These are phyloP conservation scores for Triticum monococcum DNA, from an alignment of 176 grass and related monocot genomes.

Conservation along the genomic window DNA sequence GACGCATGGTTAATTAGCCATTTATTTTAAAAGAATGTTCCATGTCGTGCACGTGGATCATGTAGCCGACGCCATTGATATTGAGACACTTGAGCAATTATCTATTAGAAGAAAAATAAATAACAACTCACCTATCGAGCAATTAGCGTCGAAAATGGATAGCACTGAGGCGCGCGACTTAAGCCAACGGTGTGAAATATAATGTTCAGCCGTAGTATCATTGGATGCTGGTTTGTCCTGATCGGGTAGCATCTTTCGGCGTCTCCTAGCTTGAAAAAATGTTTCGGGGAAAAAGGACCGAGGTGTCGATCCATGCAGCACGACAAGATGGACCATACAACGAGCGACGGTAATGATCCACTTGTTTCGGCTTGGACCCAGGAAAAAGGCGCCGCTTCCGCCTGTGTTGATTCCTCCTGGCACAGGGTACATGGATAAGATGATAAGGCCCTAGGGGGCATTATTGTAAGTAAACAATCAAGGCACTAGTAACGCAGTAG, in stretches of 20 bases:
- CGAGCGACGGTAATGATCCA: not conserved
- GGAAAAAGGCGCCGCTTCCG: not conserved
- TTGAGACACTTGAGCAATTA: too few species aligned
- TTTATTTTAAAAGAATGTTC: too few species aligned
- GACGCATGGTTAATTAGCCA: too few species aligned
- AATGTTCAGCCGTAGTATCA: too few species aligned
- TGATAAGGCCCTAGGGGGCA: not conserved
- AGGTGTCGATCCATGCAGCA: not conserved
- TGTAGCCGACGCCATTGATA: too few species aligned
- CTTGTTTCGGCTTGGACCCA: not conserved
- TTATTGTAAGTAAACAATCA: conserved; percentile 8
- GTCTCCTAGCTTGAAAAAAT: not conserved
- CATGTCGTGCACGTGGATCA: too few species aligned
- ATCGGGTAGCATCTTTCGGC: not conserved
- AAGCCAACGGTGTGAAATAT: too few species aligned
- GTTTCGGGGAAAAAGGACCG: not conserved
- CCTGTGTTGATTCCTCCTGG: conserved; percentile 8
- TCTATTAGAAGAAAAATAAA: too few species aligned
- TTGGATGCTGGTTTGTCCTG: not conserved
- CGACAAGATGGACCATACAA: not conserved
- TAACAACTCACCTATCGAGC: too few species aligned
- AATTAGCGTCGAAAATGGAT: too few species aligned
- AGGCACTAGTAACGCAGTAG: not conserved
- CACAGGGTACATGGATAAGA: not conserved
- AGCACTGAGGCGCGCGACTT: too few species aligned